Evolutionary conservation across 768 basidiomycete genomes (phyloP), one percentile per base, ranked within the genome.

Genomic region (Tricholomella constricta): DNA sequence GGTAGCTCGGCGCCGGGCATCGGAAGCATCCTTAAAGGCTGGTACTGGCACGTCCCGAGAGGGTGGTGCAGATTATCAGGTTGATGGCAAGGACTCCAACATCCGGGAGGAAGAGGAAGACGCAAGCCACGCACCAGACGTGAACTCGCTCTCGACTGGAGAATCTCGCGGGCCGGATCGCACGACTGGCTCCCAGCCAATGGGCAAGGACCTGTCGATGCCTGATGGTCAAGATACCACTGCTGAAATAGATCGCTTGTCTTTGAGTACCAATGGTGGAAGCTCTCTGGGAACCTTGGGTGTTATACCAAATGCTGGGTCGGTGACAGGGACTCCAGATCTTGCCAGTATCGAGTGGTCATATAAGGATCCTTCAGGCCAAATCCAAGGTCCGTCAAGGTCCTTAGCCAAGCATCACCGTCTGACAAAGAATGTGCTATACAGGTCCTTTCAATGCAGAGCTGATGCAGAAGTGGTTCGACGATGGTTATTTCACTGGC

Each of bases 391-490:
- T 92, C 61, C 59, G 71, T 59, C 32, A 19, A 42, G 25, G 6
- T 45, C 48, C 19, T 12, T 20, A 43, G 11, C 32, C 17, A 48
- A 35, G n/a, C 17, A 37, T 48, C 35, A 12, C 37, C 44, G 38
- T 57, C 10, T 56, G 43, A 51, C 45, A 37, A 32, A 35, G 29
- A 48, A 54, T 25, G 10, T 35, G 32, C 36, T 41, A 17, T 60
- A 17, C 57, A 96, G 94, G 94, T 52, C 94, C 94, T 5, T 98
- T 96, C 78, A 80, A 80, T 40, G 92, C 91, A 23, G 84, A 88
- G 55, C 61, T 89, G 49, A 96, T 98, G 94, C 94, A 96, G 73
- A 91, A 91, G 63, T 97, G 94, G 94, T 87, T 85, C 65, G 85
- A 91, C 45, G 89, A 89, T 62, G 89, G 91, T 14, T 98, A 95